Base-by-base conservation (phyloP, 2,329 filamentous ascomycete species). In the Colletotrichum sp. region DNA sequence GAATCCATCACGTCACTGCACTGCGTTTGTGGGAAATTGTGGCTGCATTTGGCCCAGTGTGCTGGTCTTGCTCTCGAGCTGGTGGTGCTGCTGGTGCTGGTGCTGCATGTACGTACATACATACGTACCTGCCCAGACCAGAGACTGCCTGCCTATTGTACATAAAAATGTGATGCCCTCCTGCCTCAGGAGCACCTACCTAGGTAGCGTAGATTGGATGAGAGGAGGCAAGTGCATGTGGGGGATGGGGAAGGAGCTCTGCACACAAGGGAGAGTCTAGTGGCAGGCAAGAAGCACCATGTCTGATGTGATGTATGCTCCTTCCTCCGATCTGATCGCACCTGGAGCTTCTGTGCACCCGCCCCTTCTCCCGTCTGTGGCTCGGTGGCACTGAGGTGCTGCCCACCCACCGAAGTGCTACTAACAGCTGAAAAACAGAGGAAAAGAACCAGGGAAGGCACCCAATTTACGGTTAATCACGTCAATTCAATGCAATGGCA, bases 1-100 rank as follows among this genome's bases (percentile, higher is more conserved):
- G 76, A 78, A 78, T 78, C 76, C 74, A 78, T 78, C 72, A 78
- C 77, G 77, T 78, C 77, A 78, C 77, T 71, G 64, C 21, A 64
- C 26, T 32, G 34, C 64, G 64, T 74, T 66, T 74, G 72, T 65
- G 67, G 66, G 66, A 76, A 74, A 75, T 67, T 71, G 72, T 77
- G 75, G 75, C 75, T 77, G 72, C 71, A 66, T 74, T 65, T 74
- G 36, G 74, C 65, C 59, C 73, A 44, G 36, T 49, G 57, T 60
- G 21, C 63, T 67, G 55, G 24, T 70, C 39, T 57, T 57, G 39
- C 39, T 34, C 44, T 52, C 44, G n/a, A 52, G 44, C 44, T 52
- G 44, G 39, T 44, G 16, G n/a, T 21, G 44, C n/a, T 21, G 39
- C 18, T 21, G 39, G 16, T 49, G 39, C 39, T 49, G 39, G 44